Base-by-base conservation (phyloP, 164 flowering plant genomes). In the Warburgia ugandensis region DNA sequence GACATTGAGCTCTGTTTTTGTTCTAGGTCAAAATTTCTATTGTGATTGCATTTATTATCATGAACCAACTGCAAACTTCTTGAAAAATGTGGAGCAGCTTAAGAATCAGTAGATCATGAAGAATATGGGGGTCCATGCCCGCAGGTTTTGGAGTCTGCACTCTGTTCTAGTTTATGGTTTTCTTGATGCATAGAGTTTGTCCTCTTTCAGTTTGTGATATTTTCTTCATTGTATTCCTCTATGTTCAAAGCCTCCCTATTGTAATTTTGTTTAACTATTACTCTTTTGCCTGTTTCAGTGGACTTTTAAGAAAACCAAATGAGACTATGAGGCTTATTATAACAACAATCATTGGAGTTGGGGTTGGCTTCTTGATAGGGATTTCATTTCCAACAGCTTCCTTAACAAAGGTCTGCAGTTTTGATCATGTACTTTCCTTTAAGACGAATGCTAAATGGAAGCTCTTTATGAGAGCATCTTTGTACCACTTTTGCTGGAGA, bases 331-430 rank as follows among this genome's bases (percentile, higher is more conserved):
- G 77, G 86, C 59, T 79, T 54, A 49, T 78, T 38, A 65, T 77
- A 17, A 69, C 83, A 22, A 73, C 75, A 26, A 70, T 76, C 35
- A 33, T 77, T 43, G 97, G 92, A 53, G 66, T 80, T 39, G 67
- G 77, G 35, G 66, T 86, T 56, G 97, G 97, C 10, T 81, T 86
- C 71, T 66, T 84, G 20, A 46, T 84, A 40, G 94, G 97, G 50
- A 54, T 74, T 32, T 83, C 83, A 46, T 72, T 78, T 66, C 89
- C 87, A 22, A 48, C 73, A 2, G 45, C 68, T 29, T 66, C 77
- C 23, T 55, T 77, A 33, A 70, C 66, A 14, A 83, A 68, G 89
- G 95, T 89, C 64, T 35, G 22, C 13, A n/a, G 10, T 1, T 14
- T 26, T 38, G 16, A 6, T 26, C 7, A 3, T 11, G 19, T 11